Evolutionary conservation across 2,329 filamentous ascomycete genomes (phyloP).

Genomic region (Cladosporium sp.): DNA sequence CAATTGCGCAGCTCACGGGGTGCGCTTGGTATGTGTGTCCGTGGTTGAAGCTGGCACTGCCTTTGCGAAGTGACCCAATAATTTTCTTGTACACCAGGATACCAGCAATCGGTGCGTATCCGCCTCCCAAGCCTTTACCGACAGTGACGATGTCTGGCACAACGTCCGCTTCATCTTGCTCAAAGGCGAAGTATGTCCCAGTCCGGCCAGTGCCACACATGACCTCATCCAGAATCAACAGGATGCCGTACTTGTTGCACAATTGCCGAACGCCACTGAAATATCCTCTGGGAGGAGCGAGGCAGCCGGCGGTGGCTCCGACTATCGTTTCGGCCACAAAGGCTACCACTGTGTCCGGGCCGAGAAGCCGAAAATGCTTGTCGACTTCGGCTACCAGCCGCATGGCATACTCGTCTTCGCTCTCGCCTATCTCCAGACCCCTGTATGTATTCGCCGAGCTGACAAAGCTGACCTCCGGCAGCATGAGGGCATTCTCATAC

Average conservation of each 20-base stretch:
- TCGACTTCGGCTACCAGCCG: conserved; percentile 45
- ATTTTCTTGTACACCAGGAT: conserved; percentile 37
- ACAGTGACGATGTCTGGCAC: conserved; percentile 61
- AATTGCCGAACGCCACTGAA: conserved; percentile 50
- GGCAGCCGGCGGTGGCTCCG: conserved; percentile 28
- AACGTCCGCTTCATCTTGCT: conserved; percentile 33
- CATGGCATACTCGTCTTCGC: conserved; percentile 37
- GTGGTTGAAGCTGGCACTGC: conserved; percentile 34
- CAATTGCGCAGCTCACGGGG: conserved; percentile 54
- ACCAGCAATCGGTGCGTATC: conserved; percentile 57
- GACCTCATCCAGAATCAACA: conserved; percentile 50
- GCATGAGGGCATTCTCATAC: conserved; percentile 53
- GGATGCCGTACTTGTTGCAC: conserved; percentile 52
- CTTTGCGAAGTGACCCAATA: background rate
- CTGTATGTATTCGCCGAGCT: conserved; percentile 48
- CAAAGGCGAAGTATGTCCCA: conserved; percentile 29
- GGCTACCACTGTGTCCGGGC: conserved; percentile 44
- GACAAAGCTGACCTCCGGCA: conserved; percentile 49
- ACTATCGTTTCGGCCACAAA: conserved; percentile 51
- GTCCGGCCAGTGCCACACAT: conserved; percentile 26
- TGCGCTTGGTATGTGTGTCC: conserved; percentile 60
- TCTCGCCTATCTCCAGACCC: conserved; percentile 35
- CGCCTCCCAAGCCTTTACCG: conserved; percentile 61
- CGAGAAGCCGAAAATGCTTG: conserved; percentile 43
- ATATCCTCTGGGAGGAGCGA: conserved; percentile 44